phyloP scores from a whole-genome alignment of 805 yeast species.

The Starmera pachycereana region DNA sequence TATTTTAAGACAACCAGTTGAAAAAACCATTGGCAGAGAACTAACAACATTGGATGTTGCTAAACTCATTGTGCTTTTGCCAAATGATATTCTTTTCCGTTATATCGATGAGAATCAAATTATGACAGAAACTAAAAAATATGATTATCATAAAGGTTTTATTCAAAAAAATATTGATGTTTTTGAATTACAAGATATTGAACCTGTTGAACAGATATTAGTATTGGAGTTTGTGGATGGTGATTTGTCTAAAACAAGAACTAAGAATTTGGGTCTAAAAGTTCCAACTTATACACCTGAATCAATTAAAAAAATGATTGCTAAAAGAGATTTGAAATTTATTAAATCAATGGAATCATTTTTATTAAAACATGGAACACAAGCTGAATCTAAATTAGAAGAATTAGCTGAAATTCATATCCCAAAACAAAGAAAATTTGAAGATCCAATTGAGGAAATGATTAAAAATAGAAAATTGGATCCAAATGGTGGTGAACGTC shows the following conservation, averaged over 20 bases:
- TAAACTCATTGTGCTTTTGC: constrained; percentile 47
- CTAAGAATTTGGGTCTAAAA: constrained; percentile 29
- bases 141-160: constrained; percentile 34
- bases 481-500: constrained; percentile 24
- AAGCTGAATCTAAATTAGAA: constrained; percentile 25
- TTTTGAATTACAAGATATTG: constrained; percentile 33
- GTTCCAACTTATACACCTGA: constrained; percentile 42
- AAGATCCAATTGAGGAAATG: constrained; percentile 57
- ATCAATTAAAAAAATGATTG: constrained; percentile 51
- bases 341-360: constrained; percentile 26
- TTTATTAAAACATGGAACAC: constrained; percentile 20
- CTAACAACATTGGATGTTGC: constrained; percentile 50
- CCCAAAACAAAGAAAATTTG: constrained; percentile 39
- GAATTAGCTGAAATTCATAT: constrained; percentile 25
- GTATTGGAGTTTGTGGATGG: constrained; percentile 75
- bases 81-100: constrained; percentile 58
- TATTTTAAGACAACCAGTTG: constrained; percentile 40
- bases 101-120: constrained; percentile 74
- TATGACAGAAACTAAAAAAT: constrained; percentile 25
- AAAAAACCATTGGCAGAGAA: constrained; percentile 34
- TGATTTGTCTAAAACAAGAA: constrained; percentile 37
- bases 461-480: constrained; percentile 21
- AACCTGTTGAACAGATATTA: constrained; percentile 40
- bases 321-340: constrained; percentile 47
- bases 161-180: constrained; percentile 47